These are phyloP conservation scores for Calamus simplicifolius DNA, from an alignment of 176 grass and related monocot species.

Conservation along the genomic window DNA sequence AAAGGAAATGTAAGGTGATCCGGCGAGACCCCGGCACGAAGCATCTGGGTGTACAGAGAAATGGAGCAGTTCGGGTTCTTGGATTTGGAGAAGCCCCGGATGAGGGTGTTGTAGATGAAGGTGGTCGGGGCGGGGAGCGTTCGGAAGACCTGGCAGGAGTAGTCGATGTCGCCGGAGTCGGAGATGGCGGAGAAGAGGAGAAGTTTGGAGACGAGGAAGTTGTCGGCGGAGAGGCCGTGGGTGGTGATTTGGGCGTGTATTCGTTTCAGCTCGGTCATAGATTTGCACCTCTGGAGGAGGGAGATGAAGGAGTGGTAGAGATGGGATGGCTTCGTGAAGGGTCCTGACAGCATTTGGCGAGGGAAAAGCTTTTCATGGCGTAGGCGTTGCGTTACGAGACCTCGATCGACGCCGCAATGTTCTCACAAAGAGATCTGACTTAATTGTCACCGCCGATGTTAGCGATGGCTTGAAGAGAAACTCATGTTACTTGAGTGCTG, in stretches of 20 bases:
- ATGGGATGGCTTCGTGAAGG: too few species aligned
- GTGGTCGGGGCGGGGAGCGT: neutral
- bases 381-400: too few species aligned
- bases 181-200: conserved; percentile 23
- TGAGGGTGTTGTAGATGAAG: conserved; percentile 21
- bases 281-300: too few species aligned
- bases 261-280: neutral
- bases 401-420: too few species aligned
- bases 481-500: too few species aligned
- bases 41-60: conserved; percentile 19
- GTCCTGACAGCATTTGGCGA: too few species aligned
- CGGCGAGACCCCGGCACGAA: neutral
- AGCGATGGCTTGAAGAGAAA: too few species aligned
- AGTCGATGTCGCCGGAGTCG: conserved; percentile 40
- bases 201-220: conserved; percentile 25
- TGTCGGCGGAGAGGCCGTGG: conserved; percentile 9
- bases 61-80: conserved; percentile 12
- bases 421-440: too few species aligned
- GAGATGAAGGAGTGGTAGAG: too few species aligned
- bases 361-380: too few species aligned
- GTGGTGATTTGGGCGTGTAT: conserved; percentile 22
- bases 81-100: conserved; percentile 16
- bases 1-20: conserved; percentile 29
- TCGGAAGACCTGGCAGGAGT: conserved; percentile 12
- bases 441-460: too few species aligned